These are phyloP conservation scores for Cynanchum wilfordii DNA, from an alignment of 257 asterid genomes.

Conservation along the genomic window DNA sequence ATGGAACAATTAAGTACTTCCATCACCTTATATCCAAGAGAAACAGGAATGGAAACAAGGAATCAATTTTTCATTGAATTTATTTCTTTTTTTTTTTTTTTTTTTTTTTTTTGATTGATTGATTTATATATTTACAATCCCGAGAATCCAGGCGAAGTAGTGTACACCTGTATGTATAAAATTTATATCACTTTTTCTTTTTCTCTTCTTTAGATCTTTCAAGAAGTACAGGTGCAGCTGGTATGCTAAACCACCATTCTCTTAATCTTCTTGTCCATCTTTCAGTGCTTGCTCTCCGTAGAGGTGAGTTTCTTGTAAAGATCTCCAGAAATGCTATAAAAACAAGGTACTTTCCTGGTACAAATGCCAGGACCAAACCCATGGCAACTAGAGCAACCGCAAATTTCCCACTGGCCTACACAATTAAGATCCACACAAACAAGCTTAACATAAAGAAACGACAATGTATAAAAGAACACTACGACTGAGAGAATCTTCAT, in stretches of 20 bases:
- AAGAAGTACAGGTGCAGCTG: slow-evolving; percentile 82
- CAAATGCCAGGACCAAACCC: slow-evolving; percentile 53
- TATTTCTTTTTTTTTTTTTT: background rate
- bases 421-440: background rate
- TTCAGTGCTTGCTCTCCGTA: slow-evolving; percentile 64
- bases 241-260: slow-evolving; percentile 98
- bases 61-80: background rate
- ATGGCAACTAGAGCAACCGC: slow-evolving; percentile 45
- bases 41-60: background rate
- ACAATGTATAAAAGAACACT: background rate
- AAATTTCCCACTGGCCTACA: slow-evolving; percentile 78
- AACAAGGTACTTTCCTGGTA: slow-evolving; percentile 46
- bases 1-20: background rate
- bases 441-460: background rate
- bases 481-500: background rate
- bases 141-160: background rate
- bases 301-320: slow-evolving; percentile 72
- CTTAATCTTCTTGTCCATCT: slow-evolving; percentile 73
- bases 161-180: background rate
- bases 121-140: slow-evolving; percentile 3
- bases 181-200: slow-evolving; percentile 48
- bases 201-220: slow-evolving; percentile 58
- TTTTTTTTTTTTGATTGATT: background rate
- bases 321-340: slow-evolving; percentile 55
- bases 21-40: background rate